A percentile compares a stretch with the other conserved stretches of the same genome.
Conservation (phyloP, 495 filamentous ascomycete genomes). For the Aspergillus heteromorphus region DNA sequence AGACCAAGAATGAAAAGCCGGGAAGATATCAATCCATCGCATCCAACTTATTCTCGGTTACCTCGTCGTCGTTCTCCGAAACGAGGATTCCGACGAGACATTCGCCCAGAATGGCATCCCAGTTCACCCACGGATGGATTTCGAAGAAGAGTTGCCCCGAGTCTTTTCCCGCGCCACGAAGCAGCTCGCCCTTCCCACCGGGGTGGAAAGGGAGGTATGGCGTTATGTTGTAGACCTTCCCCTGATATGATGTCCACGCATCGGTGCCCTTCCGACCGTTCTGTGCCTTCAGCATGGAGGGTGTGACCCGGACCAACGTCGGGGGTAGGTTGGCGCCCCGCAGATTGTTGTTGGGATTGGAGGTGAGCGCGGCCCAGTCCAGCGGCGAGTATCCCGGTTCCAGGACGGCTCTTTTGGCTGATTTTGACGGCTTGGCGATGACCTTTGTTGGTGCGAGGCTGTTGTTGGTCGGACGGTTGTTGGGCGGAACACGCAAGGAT, state of each 20-base stretch:
- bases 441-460: constrained; percentile 30
- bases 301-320: constrained; percentile 61
- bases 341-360: constrained; percentile 61
- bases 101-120: constrained; percentile 83
- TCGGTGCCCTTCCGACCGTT: constrained; percentile 77
- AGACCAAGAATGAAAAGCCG: background rate
- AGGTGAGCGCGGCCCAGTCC: constrained; percentile 82
- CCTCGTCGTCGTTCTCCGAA: constrained; percentile 59
- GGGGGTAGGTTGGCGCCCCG: constrained; percentile 53
- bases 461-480: constrained; percentile 26
- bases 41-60: constrained; percentile 49
- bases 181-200: constrained; percentile 79
- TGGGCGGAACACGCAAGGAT: constrained; percentile 26
- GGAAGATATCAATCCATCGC: constrained; percentile 58
- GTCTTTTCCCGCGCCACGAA: constrained; percentile 68
- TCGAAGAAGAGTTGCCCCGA: constrained; percentile 78
- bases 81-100: constrained; percentile 86
- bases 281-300: constrained; percentile 65
- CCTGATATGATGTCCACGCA: constrained; percentile 82
- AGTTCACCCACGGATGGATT: constrained; percentile 97
- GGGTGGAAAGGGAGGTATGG: constrained; percentile 90
- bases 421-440: constrained; percentile 28
- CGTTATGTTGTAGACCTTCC: constrained; percentile 87
- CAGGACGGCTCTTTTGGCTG: constrained; percentile 61
- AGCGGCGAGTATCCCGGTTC: constrained; percentile 86